A percentile compares a stretch with the other conserved stretches of the same genome.
Evolutionary conservation across 208 protist species (phyloP).

Genomic region (Wallacemonas sp.): DNA sequence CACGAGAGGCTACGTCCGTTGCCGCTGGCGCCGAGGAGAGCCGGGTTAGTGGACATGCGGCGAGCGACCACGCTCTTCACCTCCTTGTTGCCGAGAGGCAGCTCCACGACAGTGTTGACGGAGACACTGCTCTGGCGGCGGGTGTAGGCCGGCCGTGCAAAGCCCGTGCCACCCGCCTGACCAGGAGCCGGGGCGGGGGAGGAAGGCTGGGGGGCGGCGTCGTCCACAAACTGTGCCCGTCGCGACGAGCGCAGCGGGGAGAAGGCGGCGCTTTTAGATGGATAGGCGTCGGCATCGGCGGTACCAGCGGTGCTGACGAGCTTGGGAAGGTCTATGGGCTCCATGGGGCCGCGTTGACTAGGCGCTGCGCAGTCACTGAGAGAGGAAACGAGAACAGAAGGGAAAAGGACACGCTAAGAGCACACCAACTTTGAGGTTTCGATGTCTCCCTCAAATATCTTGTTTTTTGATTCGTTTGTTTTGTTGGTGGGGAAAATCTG

Average conservation of each 20-base stretch:
- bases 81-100: neutral
- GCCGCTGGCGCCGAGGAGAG: neutral
- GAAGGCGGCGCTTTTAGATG: neutral
- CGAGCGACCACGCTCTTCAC: slow-evolving; percentile 13
- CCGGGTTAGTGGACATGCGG: neutral
- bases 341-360: no score
- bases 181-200: neutral
- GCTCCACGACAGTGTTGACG: neutral
- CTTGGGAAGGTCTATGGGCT: neutral
- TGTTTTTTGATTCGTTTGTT: no score
- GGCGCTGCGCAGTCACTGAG: no score
- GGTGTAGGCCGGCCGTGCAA: slow-evolving; percentile 4
- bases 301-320: neutral
- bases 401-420: no score
- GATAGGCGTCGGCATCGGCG: neutral
- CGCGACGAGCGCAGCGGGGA: slow-evolving; percentile 3
- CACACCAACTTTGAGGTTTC: no score
- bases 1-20: slow-evolving; percentile 7
- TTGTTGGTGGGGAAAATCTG: no score
- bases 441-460: no score
- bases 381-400: no score
- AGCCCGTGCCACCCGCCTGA: neutral
- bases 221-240: neutral
- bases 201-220: no score
- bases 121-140: slow-evolving; percentile 4